Evolutionary conservation across 2,329 filamentous ascomycete species (phyloP), one percentile per base, ranked within the genome.

Genomic region (Monilinia polystroma): DNA sequence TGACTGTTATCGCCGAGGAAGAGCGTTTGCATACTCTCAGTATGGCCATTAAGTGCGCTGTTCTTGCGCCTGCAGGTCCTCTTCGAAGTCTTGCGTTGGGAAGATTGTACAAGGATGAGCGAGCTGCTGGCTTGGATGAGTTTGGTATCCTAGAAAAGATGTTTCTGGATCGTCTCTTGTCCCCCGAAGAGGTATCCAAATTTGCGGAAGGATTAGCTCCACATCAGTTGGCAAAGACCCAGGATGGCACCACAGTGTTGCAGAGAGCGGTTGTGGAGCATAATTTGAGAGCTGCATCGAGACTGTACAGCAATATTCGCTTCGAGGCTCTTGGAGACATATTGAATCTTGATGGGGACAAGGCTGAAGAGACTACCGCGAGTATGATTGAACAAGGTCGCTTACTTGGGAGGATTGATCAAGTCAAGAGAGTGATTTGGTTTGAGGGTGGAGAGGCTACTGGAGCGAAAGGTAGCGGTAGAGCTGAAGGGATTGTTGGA

Each of bases 381-480:
- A 85, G 87, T 73, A 99, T 99, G 95, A 92, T 99, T 73, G 93
- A 98, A 81, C 93, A 97, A 78, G 93, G 92, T 12, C 87, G 95
- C 43, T 80, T 99, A 63, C 86, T 90, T 3, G 95, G 94, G 10
- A 88, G 90, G 67, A 98, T 99, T 74, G 94, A 99, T 78, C 95
- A 99, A 81, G 93, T 99, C 67, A 91, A 93, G 66, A 85, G 90
- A 18, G 81, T 93, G 14, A 93, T 99, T 68, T 93, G 88, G 80
- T 99, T 99, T 76, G 91, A 95, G 78, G 82, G 79, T 75, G 87
- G 87, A 43, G 89, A 92, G 74, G 88, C 87, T 10, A 88, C 86
- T 3, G 89, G 87, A 1, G 83, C 89, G 76, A 87, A 87, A 74
- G 86, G 87, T 64, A 90, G 86, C 68, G 84, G 86, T n/a, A 83